phyloP scores from a whole-genome alignment of 192 early-diverging fungal genomes.

The Backusella tuberculispora region DNA sequence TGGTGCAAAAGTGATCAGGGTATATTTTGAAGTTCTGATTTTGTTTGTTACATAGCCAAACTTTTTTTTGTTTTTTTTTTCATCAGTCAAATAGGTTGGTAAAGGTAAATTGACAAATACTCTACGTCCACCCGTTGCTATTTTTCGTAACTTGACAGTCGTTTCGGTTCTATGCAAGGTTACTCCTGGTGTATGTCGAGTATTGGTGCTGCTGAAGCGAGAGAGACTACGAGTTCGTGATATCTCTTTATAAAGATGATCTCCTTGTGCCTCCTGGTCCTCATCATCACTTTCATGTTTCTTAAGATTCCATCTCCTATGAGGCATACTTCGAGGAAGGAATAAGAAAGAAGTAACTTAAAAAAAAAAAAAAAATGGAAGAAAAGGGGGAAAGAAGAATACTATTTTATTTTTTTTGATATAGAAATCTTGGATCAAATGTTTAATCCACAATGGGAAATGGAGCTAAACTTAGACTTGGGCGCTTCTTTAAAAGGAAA shows the following conservation, averaged over 20 bases:
- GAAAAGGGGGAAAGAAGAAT: neutral
- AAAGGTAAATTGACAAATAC: slow-evolving; percentile 71
- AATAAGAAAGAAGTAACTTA: neutral
- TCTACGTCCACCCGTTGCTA: slow-evolving; percentile 48
- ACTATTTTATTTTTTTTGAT: neutral
- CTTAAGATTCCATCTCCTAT: neutral
- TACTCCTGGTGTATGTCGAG: neutral
- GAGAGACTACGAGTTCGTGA: neutral
- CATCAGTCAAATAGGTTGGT: slow-evolving; percentile 57
- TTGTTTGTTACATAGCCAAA: slow-evolving; percentile 77
- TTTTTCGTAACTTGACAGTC: slow-evolving; percentile 51
- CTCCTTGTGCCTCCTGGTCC: neutral
- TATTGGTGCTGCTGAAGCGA: neutral
- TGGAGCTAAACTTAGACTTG: slow-evolving; percentile 7
- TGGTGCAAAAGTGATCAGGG: slow-evolving; percentile 78
- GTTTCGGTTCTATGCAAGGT: slow-evolving; percentile 41
- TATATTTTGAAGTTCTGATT: slow-evolving; percentile 90
- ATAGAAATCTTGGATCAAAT: neutral
- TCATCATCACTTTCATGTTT: neutral
- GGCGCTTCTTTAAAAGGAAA: slow-evolving; percentile 13
- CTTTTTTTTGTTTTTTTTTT: slow-evolving; percentile 1
- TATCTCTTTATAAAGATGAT: slow-evolving; percentile 12
- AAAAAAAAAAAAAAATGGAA: neutral
- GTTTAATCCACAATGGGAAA: slow-evolving; percentile 12
- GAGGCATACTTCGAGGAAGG: neutral